These are phyloP conservation scores for Fusarium sulawesiense DNA, from an alignment of 2,329 filamentous ascomycete species.

Conservation along the genomic window DNA sequence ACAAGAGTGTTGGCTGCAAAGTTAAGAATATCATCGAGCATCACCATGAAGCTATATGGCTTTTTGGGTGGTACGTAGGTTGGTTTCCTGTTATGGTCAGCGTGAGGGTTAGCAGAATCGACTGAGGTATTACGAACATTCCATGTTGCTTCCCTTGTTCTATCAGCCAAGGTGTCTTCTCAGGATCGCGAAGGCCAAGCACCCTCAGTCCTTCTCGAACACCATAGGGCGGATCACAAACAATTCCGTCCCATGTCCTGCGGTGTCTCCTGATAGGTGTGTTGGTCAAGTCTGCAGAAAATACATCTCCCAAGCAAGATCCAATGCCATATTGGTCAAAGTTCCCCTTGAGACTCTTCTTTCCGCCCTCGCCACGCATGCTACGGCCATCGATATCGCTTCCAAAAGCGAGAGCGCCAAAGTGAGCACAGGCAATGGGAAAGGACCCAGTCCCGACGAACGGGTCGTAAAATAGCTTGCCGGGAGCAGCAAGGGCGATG, in stretches of 20 bases:
- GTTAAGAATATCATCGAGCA: conserved; percentile 88
- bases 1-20: conserved; percentile 84
- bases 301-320: conserved; percentile 76
- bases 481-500: conserved; percentile 82
- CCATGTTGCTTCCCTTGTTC: conserved; percentile 77
- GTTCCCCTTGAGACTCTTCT: conserved; percentile 71
- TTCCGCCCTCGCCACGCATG: conserved; percentile 76
- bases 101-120: neutral
- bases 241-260: conserved; percentile 85
- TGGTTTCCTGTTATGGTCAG: conserved; percentile 54
- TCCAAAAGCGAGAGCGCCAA: conserved; percentile 84
- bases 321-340: conserved; percentile 84
- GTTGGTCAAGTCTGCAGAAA: conserved; percentile 89
- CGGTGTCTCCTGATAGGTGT: conserved; percentile 72
- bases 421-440: conserved; percentile 88
- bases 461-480: conserved; percentile 91
- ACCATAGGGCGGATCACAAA: conserved; percentile 96
- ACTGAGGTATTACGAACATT: conserved; percentile 63
- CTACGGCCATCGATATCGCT: conserved; percentile 94
- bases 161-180: conserved; percentile 68
- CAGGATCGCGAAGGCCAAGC: conserved; percentile 78
- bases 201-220: conserved; percentile 93
- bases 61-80: conserved; percentile 88
- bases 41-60: conserved; percentile 90
- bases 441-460: conserved; percentile 97